Conservation (phyloP, 495 filamentous ascomycete species). For the Xylaria cubensis region DNA sequence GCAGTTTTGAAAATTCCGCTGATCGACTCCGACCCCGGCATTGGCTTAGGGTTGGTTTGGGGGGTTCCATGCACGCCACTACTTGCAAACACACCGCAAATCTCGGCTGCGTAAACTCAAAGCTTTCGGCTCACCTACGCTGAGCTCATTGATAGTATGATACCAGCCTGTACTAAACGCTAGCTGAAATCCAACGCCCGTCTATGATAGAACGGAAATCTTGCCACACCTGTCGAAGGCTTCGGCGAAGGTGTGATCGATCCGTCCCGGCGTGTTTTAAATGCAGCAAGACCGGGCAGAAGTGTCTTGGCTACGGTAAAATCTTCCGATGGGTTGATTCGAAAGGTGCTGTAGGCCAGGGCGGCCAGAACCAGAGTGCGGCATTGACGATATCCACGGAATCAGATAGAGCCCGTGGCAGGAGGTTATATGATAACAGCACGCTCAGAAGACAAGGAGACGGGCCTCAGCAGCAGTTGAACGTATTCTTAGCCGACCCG, state of each 20-base stretch:
- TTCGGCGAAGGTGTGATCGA: constrained; percentile 61
- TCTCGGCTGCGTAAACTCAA: not conserved
- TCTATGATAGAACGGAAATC: constrained; percentile 40
- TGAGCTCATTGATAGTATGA: constrained; percentile 11
- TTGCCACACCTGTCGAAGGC: constrained; percentile 60
- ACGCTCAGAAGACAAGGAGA: not conserved
- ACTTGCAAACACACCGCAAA: not conserved
- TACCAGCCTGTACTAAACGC: not conserved
- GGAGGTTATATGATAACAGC: not conserved
- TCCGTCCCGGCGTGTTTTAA: constrained; percentile 57
- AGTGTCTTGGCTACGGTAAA: constrained; percentile 53
- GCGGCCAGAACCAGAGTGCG: not conserved
- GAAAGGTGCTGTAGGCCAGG: not conserved
- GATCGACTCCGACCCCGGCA: constrained; percentile 4
- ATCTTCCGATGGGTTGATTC: constrained; percentile 51
- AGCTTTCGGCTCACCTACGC: not conserved
- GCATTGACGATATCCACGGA: not conserved
- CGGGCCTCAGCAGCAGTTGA: constrained; percentile 21
- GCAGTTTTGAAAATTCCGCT: not conserved
- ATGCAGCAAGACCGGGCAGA: constrained; percentile 54
- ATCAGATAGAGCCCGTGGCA: not conserved
- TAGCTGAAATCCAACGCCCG: constrained; percentile 24
- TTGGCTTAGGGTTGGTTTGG: not conserved
- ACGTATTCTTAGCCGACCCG: constrained; percentile 15
- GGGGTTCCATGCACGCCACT: constrained; percentile 1